A percentile compares a stretch with the other conserved stretches of the same genome.
Evolutionary conservation across 345 rosid genomes (phyloP).

Genomic region (Hibiscus trionum): DNA sequence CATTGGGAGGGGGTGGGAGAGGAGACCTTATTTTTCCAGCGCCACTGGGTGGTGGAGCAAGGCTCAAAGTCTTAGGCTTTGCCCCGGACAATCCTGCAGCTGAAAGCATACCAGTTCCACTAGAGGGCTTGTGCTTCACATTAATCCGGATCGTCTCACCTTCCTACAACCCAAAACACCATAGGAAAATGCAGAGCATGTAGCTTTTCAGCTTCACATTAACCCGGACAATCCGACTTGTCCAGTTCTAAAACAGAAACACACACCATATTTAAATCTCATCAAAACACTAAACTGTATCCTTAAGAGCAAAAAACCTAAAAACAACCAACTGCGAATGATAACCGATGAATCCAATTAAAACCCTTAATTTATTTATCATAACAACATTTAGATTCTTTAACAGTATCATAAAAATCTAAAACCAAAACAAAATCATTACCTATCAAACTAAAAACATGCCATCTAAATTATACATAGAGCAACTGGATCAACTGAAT

Average conservation of each 20-base stretch:
- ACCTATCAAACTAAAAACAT: neutral
- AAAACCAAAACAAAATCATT: neutral
- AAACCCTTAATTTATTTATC: neutral
- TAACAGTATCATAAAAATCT: neutral
- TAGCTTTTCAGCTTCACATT: too few relatives aligned
- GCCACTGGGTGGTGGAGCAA: conserved; percentile 80
- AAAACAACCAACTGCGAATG: neutral
- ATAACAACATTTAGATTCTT: neutral
- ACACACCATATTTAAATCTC: neutral
- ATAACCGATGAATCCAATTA: neutral
- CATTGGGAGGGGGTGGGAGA: conserved; percentile 91
- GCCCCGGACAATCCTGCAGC: conserved; percentile 64
- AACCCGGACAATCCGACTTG: too few relatives aligned
- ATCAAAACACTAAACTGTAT: neutral
- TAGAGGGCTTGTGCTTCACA: conserved; percentile 74
- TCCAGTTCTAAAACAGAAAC: neutral
- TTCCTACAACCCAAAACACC: conserved; percentile 48
- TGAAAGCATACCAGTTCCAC: conserved; percentile 97
- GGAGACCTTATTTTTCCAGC: conserved; percentile 59
- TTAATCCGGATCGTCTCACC: conserved; percentile 98
- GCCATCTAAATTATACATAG: neutral
- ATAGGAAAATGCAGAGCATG: neutral
- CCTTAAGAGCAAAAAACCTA: neutral
- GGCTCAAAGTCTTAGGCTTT: conserved; percentile 52
- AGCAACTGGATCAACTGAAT: neutral